phyloP scores from a whole-genome alignment of 1,139 yeast genomes.

The Debaryomyces subglobosus region DNA sequence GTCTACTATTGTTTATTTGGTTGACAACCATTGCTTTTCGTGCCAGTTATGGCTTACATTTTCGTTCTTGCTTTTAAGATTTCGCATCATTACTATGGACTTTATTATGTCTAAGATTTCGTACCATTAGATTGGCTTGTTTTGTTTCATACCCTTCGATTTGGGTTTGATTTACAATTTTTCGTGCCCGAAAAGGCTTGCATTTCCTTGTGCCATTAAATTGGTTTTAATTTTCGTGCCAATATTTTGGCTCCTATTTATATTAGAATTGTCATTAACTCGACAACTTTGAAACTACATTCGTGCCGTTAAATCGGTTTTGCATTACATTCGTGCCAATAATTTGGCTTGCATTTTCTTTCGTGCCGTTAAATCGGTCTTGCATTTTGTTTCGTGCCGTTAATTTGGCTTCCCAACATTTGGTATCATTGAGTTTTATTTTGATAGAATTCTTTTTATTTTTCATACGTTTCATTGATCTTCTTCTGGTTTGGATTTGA shows the following conservation, averaged over 20 bases:
- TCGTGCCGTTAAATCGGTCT: neutral
- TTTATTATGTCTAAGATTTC: neutral
- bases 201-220: slow-evolving; percentile 8
- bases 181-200: neutral
- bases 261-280: neutral
- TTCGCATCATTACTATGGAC: slow-evolving; percentile 4
- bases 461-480: neutral
- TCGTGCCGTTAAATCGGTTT: neutral
- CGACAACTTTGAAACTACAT: neutral
- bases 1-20: too few relatives aligned
- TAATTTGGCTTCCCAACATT: neutral
- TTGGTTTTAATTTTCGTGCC: slow-evolving; percentile 1
- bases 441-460: neutral
- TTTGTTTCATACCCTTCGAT: neutral
- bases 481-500: too few relatives aligned
- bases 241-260: neutral
- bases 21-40: slow-evolving; percentile 5
- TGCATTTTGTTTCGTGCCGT: neutral
- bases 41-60: slow-evolving; percentile 3
- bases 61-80: neutral
- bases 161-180: neutral
- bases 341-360: neutral
- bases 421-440: neutral
- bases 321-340: neutral
- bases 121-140: slow-evolving; percentile 8